Evolutionary conservation across 2,329 filamentous ascomycete species (phyloP), one percentile per base, ranked within the genome.

Genomic region (Rachicladosporium sp.): DNA sequence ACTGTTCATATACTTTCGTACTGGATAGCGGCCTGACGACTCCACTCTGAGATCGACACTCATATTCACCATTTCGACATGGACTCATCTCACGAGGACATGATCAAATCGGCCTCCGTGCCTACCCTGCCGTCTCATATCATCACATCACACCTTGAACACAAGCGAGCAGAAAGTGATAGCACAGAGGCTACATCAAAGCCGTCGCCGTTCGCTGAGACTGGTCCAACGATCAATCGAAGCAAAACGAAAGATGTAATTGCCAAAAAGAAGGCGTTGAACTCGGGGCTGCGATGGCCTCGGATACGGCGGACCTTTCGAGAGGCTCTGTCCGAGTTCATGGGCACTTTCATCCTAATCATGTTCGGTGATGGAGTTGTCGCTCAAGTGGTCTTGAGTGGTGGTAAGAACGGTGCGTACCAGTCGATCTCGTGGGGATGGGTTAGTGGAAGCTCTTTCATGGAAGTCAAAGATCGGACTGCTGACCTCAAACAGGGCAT

Each of bases 351-450:
- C 62, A 69, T 80, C 39, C 58, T 84, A 45, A 65, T 84, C 43
- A 60, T 83, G 31, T 83, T 84, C 49, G 80, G 80, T 4, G 73
- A 83, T 45, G 79, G 55, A 36, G 74, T 75, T 40, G 76, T 83
- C 12, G 80, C 80, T 2, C 80, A 84, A 56, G 78, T 82, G 1
- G 62, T 76, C 0, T 66, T 84, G 9, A 78, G 73, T 42, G 57
- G 47, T 3, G 56, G 52, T 19, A 53, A 53, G 9, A 71, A 69
- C 50, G 71, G 72, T 33, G 54, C 63, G 42, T 72, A 71, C 48
- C 68, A 72, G 46, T 71, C 68, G 4, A 71, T 72, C 33, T 63
- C 60, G 3, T 70, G 67, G 66, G 65, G 66, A 11, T 50, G 46
- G 46, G 47, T 45, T 5, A 42, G 40, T 36, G 41, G 11, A 30